Evolutionary conservation across 2,329 filamentous ascomycete species (phyloP), one percentile per base, ranked within the genome.

Genomic region (Hymenoscyphus scutula): DNA sequence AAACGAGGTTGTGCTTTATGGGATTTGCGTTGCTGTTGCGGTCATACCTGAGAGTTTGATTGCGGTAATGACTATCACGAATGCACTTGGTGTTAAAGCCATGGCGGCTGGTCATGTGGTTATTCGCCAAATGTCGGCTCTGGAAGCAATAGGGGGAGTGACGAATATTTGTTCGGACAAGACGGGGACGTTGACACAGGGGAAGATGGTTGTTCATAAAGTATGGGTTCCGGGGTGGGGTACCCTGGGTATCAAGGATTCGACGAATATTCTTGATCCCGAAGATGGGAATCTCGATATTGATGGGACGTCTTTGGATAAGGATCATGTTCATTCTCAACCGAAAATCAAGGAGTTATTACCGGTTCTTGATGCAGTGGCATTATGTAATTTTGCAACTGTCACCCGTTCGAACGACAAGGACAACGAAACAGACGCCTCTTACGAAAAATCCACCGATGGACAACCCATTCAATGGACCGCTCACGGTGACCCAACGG

Each of bases 61-160:
- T 56, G 88, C 87, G 29, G 87, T 90, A 51, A 76, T 90, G 68
- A 90, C 88, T 34, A 86, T 91, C 66, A 89, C 88, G 17, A 89
- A 90, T 79, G 85, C 86, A 38, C 84, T 87, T 59, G 86, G 85
- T 3, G 85, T 84, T 23, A 87, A 85, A 67, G 81, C 83, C 19
- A 88, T 89, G 86, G 82, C 84, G 54, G 82, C 82, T 69, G 80
- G 84, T 7, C 81, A 89, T 66, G 86, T 89, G 53, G 85, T 89
- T 67, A 84, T 89, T 41, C 82, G 86, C 63, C 86, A 87, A 68
- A 81, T 89, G 70, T 81, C 84, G 4, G 84, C 85, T 1, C 80
- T 89, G 6, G 87, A 89, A 70, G 86, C 87, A 17, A 82, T 89
- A 48, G 87, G 87, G 56, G 86, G 84, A 61, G 86, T 89, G n/a